Percentiles rank a stretch among this genome's conserved stretches.
These are phyloP conservation scores for Salix koriyanagi DNA, from an alignment of 345 rosid species.

Conservation along the genomic window DNA sequence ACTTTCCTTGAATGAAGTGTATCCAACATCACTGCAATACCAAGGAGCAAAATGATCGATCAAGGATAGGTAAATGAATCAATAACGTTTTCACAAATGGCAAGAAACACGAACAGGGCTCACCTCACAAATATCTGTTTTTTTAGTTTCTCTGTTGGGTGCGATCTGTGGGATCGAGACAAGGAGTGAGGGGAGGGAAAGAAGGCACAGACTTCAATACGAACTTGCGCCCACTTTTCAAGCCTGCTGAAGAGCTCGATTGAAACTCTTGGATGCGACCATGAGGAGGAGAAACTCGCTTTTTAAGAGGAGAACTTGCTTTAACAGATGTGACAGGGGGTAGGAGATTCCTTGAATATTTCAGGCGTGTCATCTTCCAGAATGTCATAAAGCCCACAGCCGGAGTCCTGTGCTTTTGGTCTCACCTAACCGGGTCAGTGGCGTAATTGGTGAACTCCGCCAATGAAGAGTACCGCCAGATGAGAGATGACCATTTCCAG, in stretches of 20 bases:
- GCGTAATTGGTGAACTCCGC: constrained; percentile 38
- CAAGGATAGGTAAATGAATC: not conserved
- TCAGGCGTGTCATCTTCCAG: constrained; percentile 51
- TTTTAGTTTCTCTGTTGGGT: constrained; percentile 14
- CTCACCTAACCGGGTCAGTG: constrained; percentile 27
- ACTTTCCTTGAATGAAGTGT: not conserved
- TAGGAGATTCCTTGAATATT: constrained; percentile 38
- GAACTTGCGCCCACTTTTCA: constrained; percentile 57
- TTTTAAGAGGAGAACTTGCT: constrained; percentile 47
- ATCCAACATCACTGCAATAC: not conserved
- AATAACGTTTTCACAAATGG: not conserved
- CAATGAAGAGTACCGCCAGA: constrained; percentile 31
- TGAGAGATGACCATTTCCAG: constrained; percentile 25
- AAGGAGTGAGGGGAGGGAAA: constrained; percentile 55
- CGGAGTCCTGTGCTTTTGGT: constrained; percentile 26
- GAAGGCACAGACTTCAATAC: constrained; percentile 50
- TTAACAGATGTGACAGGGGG: constrained; percentile 35
- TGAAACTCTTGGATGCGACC: constrained; percentile 16
- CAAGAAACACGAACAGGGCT: not conserved
- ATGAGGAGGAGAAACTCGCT: constrained; percentile 55
- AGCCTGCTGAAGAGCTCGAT: constrained; percentile 34
- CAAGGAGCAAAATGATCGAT: not conserved
- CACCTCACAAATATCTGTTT: constrained; percentile 8
- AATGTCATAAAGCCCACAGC: constrained; percentile 17
- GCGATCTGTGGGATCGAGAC: constrained; percentile 26